Base-by-base conservation (phyloP, 495 filamentous ascomycete species). In the Aspergillus biplanus region DNA sequence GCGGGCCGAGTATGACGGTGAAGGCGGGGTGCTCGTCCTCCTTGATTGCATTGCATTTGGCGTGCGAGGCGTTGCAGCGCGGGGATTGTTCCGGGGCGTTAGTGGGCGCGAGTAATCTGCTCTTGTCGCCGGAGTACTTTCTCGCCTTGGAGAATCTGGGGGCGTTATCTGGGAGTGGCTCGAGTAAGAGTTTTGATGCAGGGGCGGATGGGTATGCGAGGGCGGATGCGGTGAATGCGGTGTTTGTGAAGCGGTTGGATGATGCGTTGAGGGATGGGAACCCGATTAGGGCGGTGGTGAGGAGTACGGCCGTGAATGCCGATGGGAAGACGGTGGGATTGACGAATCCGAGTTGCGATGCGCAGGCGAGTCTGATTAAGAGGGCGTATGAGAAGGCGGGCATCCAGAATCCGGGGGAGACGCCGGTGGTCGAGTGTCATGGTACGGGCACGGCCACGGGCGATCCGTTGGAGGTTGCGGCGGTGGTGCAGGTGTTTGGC, bases 141-240 rank as follows among this genome's bases (percentile, higher is more conserved):
- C 61, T 69, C 0, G 59, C 64, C 8, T 69, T 79, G 58, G 62
- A 66, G 0, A 69, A 78, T 11, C 65, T 68, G 9, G 58, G 59
- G 3, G 68, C 71, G 9, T 35, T 80, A 12, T 72, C 66, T 16
- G 48, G 67, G 0, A 69, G 63, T 13, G 68, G 67, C 0, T 56
- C 62, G 13, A 90, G 82, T 47, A 79, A 86, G 61, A 82, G 84
- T 0, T 93, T 89, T 62, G 86, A 89, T 67, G 74, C 77, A 2
- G 61, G 72, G 5, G 90, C 87, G 0, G 80, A 87, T 62, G 90
- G 90, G 0, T 92, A 88, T 68, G 86, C 75, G 0, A 80, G 89
- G 16, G 90, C 80, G 6, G 90, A 92, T 65, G 77, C 68, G 0
- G 67, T 80, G 27, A 68, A 37, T 13, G 74, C 72, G 1, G 35